These are phyloP conservation scores for Nosema muscidifuracis DNA, from an alignment of 371 early-diverging fungal species.

Conservation along the genomic window DNA sequence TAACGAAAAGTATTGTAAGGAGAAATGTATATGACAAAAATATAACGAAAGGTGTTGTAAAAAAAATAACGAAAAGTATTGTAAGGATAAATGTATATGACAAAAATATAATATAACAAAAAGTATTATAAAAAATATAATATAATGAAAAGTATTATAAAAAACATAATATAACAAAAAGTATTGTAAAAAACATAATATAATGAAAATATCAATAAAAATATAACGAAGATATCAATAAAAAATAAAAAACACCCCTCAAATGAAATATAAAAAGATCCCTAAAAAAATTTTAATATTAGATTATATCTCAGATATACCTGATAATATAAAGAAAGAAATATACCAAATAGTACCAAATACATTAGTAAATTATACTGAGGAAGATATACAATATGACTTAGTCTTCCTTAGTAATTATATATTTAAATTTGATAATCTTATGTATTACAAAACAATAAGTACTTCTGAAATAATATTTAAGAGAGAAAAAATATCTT, in stretches of 20 bases:
- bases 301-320: not conserved
- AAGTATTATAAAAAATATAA: too few relatives aligned
- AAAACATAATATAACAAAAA: too few relatives aligned
- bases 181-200: too few relatives aligned
- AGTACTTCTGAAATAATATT: not conserved
- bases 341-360: not conserved
- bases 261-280: not conserved
- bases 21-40: too few relatives aligned
- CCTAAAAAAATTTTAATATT: constrained; percentile 2
- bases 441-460: not conserved
- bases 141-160: too few relatives aligned
- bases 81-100: too few relatives aligned
- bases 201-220: too few relatives aligned
- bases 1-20: too few relatives aligned
- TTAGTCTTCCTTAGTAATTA: not conserved
- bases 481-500: not conserved
- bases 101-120: too few relatives aligned
- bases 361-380: not conserved
- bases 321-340: not conserved
- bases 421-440: not conserved
- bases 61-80: too few relatives aligned
- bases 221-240: too few relatives aligned
- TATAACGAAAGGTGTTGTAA: too few relatives aligned
- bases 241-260: not conserved
- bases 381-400: not conserved